Evolutionary conservation across 805 yeast genomes (phyloP).

Genomic region (Clavispora phyllophila): DNA sequence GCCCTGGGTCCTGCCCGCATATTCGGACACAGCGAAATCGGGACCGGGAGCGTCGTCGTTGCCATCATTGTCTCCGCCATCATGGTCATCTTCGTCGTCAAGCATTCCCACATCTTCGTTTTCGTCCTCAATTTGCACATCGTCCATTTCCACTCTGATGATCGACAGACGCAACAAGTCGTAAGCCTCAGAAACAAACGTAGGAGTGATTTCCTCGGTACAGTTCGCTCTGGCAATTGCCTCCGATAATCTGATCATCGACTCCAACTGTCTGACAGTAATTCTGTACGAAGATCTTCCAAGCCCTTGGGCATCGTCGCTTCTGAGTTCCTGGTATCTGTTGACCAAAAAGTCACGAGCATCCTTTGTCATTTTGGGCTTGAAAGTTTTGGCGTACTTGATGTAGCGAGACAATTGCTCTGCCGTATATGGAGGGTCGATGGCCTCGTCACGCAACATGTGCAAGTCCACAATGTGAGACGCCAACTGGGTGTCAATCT

Average conservation of each 20-base stretch:
- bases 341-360: slow-evolving; percentile 75
- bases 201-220: slow-evolving; percentile 77
- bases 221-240: slow-evolving; percentile 98
- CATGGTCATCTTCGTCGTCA: slow-evolving; percentile 3
- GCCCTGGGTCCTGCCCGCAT: neutral
- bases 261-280: slow-evolving; percentile 94
- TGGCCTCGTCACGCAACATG: slow-evolving; percentile 85
- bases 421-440: slow-evolving; percentile 82
- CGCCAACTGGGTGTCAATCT: slow-evolving; percentile 84
- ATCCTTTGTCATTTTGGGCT: slow-evolving; percentile 77
- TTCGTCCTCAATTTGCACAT: slow-evolving; percentile 78
- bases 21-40: neutral
- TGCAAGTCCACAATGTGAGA: slow-evolving; percentile 90
- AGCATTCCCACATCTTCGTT: slow-evolving; percentile 16
- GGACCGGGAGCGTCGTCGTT: slow-evolving; percentile 4
- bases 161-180: slow-evolving; percentile 85
- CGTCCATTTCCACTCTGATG: slow-evolving; percentile 91
- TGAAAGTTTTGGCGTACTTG: slow-evolving; percentile 87
- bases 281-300: slow-evolving; percentile 85
- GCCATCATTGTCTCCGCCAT: slow-evolving; percentile 15
- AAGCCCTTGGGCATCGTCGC: slow-evolving; percentile 85
- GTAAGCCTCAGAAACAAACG: slow-evolving; percentile 89
- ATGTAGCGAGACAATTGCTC: slow-evolving; percentile 86
- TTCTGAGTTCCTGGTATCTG: slow-evolving; percentile 79
- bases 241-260: slow-evolving; percentile 87